phyloP scores from a whole-genome alignment of 2,329 filamentous ascomycete genomes.

The Aspergillus fumigatus region DNA sequence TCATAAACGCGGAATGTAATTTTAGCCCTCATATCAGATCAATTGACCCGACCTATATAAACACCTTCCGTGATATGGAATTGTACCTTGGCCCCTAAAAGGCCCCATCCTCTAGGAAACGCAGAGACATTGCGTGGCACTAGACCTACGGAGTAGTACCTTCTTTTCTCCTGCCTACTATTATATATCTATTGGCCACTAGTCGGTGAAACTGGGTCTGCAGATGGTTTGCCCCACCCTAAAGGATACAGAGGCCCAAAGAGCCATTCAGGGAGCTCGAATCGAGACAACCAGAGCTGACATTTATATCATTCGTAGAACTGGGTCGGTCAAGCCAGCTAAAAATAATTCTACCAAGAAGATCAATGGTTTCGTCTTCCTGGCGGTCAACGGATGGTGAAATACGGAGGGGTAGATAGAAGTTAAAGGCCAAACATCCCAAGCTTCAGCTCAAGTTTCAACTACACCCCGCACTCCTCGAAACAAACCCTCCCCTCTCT shows the following conservation, averaged over 20 bases:
- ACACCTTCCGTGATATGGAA: not conserved
- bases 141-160: not conserved
- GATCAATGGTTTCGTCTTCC: not conserved
- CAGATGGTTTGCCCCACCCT: conserved; percentile 1
- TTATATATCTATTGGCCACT: not conserved
- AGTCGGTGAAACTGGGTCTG: conserved; percentile 18
- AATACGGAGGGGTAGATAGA: conserved; percentile 1
- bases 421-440: not conserved
- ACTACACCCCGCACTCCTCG: conserved; percentile 21
- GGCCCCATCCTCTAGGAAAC: not conserved
- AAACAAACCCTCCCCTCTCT: conserved; percentile 9
- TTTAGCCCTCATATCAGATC: not conserved
- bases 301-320: not conserved
- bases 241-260: conserved; percentile 4
- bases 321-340: not conserved
- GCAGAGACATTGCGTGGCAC: not conserved
- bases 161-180: not conserved
- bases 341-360: not conserved
- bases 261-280: conserved; percentile 5
- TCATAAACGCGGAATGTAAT: not conserved
- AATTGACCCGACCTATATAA: not conserved
- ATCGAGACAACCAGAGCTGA: not conserved
- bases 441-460: not conserved
- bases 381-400: not conserved
- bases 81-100: not conserved